Evolutionary conservation across 371 early-diverging fungal genomes (phyloP), one percentile per base, ranked within the genome.

Genomic region (Mucor mucedo): DNA sequence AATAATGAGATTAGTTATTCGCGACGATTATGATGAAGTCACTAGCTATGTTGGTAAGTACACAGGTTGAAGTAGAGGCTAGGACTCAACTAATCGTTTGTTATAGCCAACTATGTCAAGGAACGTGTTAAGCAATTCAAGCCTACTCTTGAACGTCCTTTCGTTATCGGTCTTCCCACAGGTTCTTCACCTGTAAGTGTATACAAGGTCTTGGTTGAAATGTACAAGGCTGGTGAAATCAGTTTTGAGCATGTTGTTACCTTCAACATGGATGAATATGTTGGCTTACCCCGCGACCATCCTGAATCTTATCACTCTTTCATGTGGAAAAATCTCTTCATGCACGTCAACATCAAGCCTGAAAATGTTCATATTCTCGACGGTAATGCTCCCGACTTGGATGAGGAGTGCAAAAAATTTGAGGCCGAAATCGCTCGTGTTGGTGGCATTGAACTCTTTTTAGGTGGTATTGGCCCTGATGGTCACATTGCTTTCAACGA

Each of bases 401-500:
- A 91, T 52, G 85, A 85, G 58, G 93, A 93, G 70, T 93, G 94
- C 73, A 78, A 78, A 56, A 78, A 84, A 50, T 93, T 85, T 63
- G 94, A 93, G 62, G 89, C 85, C 58, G 88, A 86, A 68, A 93
- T 93, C 52, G 82, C 82, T 9, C 77, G 80, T 8, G 86, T 87
- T 16, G 94, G 93, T 55, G 93, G 72, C 55, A 66, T 71, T 14
- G 72, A 71, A 41, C 65, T 71, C 58, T 71, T 71, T 45, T 62
- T 71, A 62, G 72, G 72, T 58, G 72, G 72, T 49, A 93, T 93
- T 56, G 93, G 94, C 21, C 92, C 93, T 8, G 93, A 93, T 76
- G 94, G 94, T 50, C 94, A 93, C 63, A 92, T 93, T 71, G 93
- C 93, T 38, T 93, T 93, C 72, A 93, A 93, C 66, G 94, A 93